A percentile compares a stretch with the other conserved stretches of the same genome.
Conservation (phyloP, 495 filamentous ascomycete genomes). For the Usnea hakonensis region DNA sequence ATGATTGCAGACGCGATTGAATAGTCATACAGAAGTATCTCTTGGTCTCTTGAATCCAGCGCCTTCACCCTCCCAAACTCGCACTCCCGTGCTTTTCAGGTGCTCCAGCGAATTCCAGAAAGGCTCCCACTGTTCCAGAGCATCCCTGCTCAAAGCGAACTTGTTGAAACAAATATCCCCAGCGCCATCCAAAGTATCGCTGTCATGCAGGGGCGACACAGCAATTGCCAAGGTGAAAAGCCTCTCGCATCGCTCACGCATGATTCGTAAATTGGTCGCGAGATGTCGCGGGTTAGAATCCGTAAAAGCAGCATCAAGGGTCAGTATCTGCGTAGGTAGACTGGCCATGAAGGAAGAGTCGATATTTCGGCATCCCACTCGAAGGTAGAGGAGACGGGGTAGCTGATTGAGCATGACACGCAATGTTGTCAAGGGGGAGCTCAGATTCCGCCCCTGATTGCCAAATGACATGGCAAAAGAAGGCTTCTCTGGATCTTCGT, state of each 20-base stretch:
- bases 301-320: constrained; percentile 20
- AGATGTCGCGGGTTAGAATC: constrained; percentile 16
- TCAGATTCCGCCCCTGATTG: not conserved
- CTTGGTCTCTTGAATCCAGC: constrained; percentile 16
- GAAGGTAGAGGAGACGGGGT: constrained; percentile 20
- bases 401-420: constrained; percentile 15
- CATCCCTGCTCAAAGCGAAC: not conserved
- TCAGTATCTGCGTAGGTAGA: constrained; percentile 15
- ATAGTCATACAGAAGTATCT: not conserved
- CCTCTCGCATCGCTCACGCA: constrained; percentile 17
- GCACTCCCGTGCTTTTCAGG: constrained; percentile 14
- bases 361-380: constrained; percentile 17
- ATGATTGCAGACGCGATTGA: too few species aligned
- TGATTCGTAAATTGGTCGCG: constrained; percentile 10
- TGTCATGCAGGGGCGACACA: constrained; percentile 20
- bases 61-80: constrained; percentile 21
- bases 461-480: constrained; percentile 11
- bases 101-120: constrained; percentile 20
- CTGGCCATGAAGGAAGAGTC: constrained; percentile 18
- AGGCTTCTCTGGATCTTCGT: constrained; percentile 15
- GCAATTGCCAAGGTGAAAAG: constrained; percentile 23
- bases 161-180: constrained; percentile 12
- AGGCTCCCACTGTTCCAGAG: constrained; percentile 12
- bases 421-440: constrained; percentile 1
- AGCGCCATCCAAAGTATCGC: constrained; percentile 2